These are phyloP conservation scores for Jamesozyma hellenica DNA, from an alignment of 805 yeast genomes.

Conservation along the genomic window DNA sequence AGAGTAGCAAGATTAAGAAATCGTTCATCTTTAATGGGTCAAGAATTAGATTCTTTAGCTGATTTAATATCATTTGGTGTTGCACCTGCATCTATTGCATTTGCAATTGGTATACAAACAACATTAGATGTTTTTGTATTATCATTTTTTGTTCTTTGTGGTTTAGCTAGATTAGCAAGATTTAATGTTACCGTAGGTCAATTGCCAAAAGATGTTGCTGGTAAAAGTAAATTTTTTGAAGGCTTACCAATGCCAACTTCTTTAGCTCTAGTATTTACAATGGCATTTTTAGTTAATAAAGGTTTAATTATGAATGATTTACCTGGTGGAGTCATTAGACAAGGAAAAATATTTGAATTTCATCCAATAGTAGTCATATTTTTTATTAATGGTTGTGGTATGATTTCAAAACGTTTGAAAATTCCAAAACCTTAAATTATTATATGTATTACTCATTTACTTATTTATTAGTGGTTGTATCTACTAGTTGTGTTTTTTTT, in stretches of 20 bases:
- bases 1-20: slow-evolving; percentile 91
- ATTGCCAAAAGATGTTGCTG: slow-evolving; percentile 79
- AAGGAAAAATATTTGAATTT: slow-evolving; percentile 53
- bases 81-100: slow-evolving; percentile 89
- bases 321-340: slow-evolving; percentile 56
- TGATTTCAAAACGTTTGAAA: slow-evolving; percentile 82
- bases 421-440: slow-evolving; percentile 64
- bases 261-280: slow-evolving; percentile 56
- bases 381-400: slow-evolving; percentile 74
- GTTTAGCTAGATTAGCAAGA: slow-evolving; percentile 86
- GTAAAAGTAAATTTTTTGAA: slow-evolving; percentile 87
- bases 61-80: slow-evolving; percentile 92
- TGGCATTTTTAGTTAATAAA: slow-evolving; percentile 58
- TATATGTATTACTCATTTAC: too few species aligned
- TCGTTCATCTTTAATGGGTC: slow-evolving; percentile 89
- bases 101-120: slow-evolving; percentile 80
- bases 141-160: slow-evolving; percentile 83
- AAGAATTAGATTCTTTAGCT: slow-evolving; percentile 93
- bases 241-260: slow-evolving; percentile 95
- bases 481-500: too few species aligned
- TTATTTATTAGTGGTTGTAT: too few species aligned
- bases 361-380: slow-evolving; percentile 63
- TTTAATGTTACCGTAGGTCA: slow-evolving; percentile 90
- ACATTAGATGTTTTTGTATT: slow-evolving; percentile 69
- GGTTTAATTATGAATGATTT: slow-evolving; percentile 40